phyloP scores from a whole-genome alignment of 768 basidiomycete species.

The Mycena latifolia region DNA sequence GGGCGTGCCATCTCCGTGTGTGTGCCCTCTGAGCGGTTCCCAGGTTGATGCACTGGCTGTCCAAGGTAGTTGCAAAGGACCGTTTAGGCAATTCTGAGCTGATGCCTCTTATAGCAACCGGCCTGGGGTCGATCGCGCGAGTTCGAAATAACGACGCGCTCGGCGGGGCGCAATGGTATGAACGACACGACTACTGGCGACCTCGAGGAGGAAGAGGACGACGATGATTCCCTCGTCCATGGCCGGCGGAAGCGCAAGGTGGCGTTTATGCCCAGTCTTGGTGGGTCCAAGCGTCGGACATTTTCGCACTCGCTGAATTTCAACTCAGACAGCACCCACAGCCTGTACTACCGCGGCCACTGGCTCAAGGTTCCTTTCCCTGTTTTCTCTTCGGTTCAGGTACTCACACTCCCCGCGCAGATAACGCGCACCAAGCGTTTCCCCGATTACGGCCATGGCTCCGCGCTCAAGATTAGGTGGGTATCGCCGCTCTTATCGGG shows the following conservation, averaged over 20 bases:
- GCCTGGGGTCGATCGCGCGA: constrained; percentile 91
- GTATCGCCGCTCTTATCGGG: constrained; percentile 35
- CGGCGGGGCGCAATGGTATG: constrained; percentile 72
- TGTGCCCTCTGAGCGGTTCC: constrained; percentile 10
- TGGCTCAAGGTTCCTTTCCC: constrained; percentile 76
- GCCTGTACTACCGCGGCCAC: constrained; percentile 87
- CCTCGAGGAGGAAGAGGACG: constrained; percentile 79
- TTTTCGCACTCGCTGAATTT: constrained; percentile 23
- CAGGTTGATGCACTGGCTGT: constrained; percentile 92
- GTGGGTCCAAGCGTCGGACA: constrained; percentile 53
- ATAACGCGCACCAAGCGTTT: constrained; percentile 86
- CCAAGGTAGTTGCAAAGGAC: constrained; percentile 64
- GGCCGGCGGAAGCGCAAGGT: constrained; percentile 84
- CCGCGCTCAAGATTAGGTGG: constrained; percentile 85
- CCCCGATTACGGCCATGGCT: constrained; percentile 80
- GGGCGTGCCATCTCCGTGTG: constrained; percentile 24
- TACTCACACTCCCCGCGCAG: constrained; percentile 51
- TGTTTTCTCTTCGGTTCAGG: constrained; percentile 33
- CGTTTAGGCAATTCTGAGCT: constrained; percentile 29
- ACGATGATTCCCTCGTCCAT: constrained; percentile 69
- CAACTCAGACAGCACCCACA: constrained; percentile 82
- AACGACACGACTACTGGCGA: constrained; percentile 80
- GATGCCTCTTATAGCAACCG: constrained; percentile 72
- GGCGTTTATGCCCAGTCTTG: constrained; percentile 87
- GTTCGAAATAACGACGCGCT: constrained; percentile 90